Evolutionary conservation across 352 stramenopile genomes (phyloP).

Genomic region (Globisporangium megalacanthum): DNA sequence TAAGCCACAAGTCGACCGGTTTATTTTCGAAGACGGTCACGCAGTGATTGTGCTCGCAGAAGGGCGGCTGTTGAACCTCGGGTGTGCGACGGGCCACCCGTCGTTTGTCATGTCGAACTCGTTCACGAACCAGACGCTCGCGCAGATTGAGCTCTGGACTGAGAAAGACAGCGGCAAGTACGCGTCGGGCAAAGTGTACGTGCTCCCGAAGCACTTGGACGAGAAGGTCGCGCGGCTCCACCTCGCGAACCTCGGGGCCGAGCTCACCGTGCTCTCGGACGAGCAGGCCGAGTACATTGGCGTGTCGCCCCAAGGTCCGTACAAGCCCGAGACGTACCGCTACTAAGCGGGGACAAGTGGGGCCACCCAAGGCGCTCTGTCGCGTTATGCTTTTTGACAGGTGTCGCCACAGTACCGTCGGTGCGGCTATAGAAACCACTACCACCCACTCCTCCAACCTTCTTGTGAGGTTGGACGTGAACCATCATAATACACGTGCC

Average conservation of each 20-base stretch:
- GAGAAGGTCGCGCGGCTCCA: constrained; percentile 98
- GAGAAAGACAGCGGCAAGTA: constrained; percentile 96
- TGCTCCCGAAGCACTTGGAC: constrained; percentile 97
- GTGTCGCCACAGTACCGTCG: neutral
- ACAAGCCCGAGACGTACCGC: constrained; percentile 97
- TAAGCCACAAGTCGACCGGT: constrained; percentile 99
- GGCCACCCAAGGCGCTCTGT: neutral
- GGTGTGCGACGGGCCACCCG: constrained; percentile 97
- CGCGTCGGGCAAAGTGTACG: constrained; percentile 94
- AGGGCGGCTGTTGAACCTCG: constrained; percentile 97
- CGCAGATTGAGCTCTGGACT: constrained; percentile 98
- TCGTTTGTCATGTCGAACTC: constrained; percentile 99
- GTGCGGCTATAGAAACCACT: too few species aligned
- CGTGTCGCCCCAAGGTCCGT: constrained; percentile 91
- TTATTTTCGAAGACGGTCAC: constrained; percentile 95
- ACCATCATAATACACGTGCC: constrained; percentile 3
- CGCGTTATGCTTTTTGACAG: neutral
- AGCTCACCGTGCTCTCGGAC: constrained; percentile 92
- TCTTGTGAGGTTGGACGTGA: too few species aligned
- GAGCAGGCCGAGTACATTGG: constrained; percentile 99
- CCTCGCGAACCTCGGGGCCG: constrained; percentile 92
- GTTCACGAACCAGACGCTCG: constrained; percentile 99
- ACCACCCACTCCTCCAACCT: too few species aligned
- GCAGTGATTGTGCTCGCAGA: constrained; percentile 97
- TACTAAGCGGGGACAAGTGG: constrained; percentile 83